Conservation (phyloP, 1,139 yeast species). For the Magnusiomyces tetraspermus region DNA sequence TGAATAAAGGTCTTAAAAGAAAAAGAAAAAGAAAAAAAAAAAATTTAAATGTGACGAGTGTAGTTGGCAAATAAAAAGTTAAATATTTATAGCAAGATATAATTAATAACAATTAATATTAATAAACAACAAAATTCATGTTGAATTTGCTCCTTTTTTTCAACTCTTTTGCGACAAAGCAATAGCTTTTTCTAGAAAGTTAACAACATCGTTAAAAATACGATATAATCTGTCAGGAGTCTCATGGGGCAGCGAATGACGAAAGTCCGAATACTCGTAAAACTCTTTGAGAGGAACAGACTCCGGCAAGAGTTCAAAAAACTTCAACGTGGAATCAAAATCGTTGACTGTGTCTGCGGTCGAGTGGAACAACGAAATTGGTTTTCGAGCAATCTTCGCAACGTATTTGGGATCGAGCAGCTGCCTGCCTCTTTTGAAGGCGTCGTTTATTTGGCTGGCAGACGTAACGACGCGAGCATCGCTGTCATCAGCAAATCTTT, state of each 20-base stretch:
- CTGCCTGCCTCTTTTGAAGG: constrained; percentile 52
- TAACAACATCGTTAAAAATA: constrained; percentile 33
- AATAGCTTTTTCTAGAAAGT: constrained; percentile 33
- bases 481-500: background rate
- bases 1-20: too few species aligned
- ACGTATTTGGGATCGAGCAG: constrained; percentile 40
- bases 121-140: too few species aligned
- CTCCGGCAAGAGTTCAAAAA: constrained; percentile 34
- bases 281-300: constrained; percentile 29
- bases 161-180: background rate
- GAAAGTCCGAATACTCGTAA: constrained; percentile 30
- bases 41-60: too few species aligned
- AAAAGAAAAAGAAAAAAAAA: too few species aligned
- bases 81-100: too few species aligned
- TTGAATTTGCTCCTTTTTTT: background rate
- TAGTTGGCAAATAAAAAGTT: too few species aligned
- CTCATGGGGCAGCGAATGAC: constrained; percentile 37
- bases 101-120: too few species aligned
- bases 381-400: constrained; percentile 36
- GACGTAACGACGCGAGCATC: constrained; percentile 37
- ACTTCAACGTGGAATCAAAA: constrained; percentile 43
- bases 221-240: constrained; percentile 33
- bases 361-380: constrained; percentile 50
- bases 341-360: constrained; percentile 47
- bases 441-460: constrained; percentile 50